Evolutionary conservation across 495 filamentous ascomycete species (phyloP).

Genomic region (Penicillium odoratum): DNA sequence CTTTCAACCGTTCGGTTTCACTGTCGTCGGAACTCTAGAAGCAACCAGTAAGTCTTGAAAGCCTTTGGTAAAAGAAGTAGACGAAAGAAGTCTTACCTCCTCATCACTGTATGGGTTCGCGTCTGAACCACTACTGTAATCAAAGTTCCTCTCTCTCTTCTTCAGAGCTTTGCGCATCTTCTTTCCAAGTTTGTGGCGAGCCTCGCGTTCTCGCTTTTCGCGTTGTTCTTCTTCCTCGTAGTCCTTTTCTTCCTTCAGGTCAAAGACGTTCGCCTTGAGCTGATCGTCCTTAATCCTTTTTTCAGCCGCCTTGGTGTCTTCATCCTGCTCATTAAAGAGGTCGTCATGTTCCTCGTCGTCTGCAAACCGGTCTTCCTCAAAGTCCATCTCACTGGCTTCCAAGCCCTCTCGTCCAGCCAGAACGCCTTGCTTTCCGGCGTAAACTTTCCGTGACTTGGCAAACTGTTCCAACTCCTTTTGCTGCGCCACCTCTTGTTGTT

Average conservation of each 20-base stretch:
- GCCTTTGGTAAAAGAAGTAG: not conserved
- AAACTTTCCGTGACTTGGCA: constrained; percentile 48
- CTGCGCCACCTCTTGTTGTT: constrained; percentile 48
- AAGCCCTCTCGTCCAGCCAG: constrained; percentile 47
- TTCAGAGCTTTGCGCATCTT: constrained; percentile 73
- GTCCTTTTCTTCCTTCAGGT: constrained; percentile 79
- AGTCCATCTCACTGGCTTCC: constrained; percentile 59
- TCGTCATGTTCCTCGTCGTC: constrained; percentile 87
- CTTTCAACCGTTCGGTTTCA: constrained; percentile 56
- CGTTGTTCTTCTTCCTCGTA: constrained; percentile 77
- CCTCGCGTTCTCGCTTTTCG: constrained; percentile 65
- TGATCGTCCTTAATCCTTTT: constrained; percentile 85
- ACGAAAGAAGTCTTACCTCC: constrained; percentile 33
- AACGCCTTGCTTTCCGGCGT: constrained; percentile 41
- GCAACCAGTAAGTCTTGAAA: constrained; percentile 10
- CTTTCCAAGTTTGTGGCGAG: constrained; percentile 69
- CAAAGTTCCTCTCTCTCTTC: constrained; percentile 80
- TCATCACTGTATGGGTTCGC: constrained; percentile 72
- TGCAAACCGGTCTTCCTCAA: constrained; percentile 68
- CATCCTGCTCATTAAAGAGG: constrained; percentile 75
- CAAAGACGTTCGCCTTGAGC: constrained; percentile 81
- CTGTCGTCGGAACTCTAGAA: constrained; percentile 45
- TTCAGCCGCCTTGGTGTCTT: constrained; percentile 84
- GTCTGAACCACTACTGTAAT: constrained; percentile 75
- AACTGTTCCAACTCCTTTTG: constrained; percentile 52